Base-by-base conservation (phyloP, 495 filamentous ascomycete species). In the Aspergillus indologenus region DNA sequence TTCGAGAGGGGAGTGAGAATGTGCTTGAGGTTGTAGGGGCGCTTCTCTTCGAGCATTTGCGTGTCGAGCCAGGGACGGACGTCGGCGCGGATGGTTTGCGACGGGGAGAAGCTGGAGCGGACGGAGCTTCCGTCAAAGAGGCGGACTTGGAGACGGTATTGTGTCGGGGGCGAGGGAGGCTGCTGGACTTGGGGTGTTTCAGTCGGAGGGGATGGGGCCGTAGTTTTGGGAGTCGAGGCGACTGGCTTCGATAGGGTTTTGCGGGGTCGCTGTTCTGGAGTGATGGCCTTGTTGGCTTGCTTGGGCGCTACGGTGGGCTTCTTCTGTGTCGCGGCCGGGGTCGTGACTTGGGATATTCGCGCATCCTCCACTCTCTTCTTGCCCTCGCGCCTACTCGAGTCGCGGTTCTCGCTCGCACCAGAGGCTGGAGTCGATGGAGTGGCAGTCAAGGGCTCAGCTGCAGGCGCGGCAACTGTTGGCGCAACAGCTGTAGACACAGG, bases 91-190 rank as follows among this genome's bases (percentile, higher is more conserved):
- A 97, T 80, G 15, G 83, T 89, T 12, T 83, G 77, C 1, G 75
- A 76, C 47, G 84, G 81, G 0, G 81, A 73, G 68, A 98, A 96
- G 20, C 80, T 85, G 23, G 77, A 78, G 29, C 90, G 85, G 49
- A 97, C 82, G 15, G 84, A 90, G 29, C 83, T 84, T 14, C 93
- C 93, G 67, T 96, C 91, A 44, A 96, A 88, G 0, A 96, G 76
- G 1, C 93, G 85, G 44, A 96, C 83, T 64, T 94, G 92, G 6
- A 98, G 71, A 14, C 88, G 83, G 61, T 75, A 79, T 53, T 77
- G 63, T n/a, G 53, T 66, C 21, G 74, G 75, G 14, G 71, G 68
- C 19, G 61, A 60, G n/a, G 62, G 62, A 21, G 66, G 55, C n/a
- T n/a, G n/a, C n/a, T 9, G 53, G 57, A 19, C 52, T 45, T 18